phyloP scores from a whole-genome alignment of 768 basidiomycete genomes.

The Epithele typhae region DNA sequence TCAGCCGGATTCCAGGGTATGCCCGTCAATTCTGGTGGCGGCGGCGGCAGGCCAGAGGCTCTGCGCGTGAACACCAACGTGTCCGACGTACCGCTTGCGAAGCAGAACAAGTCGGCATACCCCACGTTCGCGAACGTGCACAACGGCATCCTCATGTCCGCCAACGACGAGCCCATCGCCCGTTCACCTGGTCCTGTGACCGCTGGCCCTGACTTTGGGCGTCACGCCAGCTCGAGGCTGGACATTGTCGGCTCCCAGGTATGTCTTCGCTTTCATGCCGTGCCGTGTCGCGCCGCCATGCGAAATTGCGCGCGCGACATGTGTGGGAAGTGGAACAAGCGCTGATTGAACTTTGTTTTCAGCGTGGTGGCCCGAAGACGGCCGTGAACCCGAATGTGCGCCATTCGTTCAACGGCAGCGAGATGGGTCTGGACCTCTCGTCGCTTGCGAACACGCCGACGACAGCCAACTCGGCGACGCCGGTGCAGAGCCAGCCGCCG shows the following conservation, averaged over 20 bases:
- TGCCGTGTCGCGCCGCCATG: neutral
- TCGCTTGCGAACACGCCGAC: slow-evolving; percentile 52
- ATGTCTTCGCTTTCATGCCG: slow-evolving; percentile 22
- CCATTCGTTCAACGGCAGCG: slow-evolving; percentile 75
- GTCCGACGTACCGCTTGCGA: slow-evolving; percentile 45
- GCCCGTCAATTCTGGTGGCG: neutral
- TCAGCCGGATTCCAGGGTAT: slow-evolving; percentile 35
- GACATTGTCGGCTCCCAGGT: slow-evolving; percentile 75
- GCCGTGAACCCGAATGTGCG: slow-evolving; percentile 47
- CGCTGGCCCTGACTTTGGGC: slow-evolving; percentile 80
- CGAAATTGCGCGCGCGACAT: too few species aligned
- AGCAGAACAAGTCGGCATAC: slow-evolving; percentile 85
- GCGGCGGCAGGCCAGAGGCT: slow-evolving; percentile 55
- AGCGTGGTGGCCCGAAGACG: slow-evolving; percentile 43
- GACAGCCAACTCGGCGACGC: slow-evolving; percentile 23
- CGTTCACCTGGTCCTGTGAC: slow-evolving; percentile 80
- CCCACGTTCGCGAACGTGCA: slow-evolving; percentile 46
- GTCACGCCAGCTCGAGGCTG: slow-evolving; percentile 64
- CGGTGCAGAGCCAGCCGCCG: slow-evolving; percentile 13
- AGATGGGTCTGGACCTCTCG: slow-evolving; percentile 55
- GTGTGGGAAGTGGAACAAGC: too few species aligned
- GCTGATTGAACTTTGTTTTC: slow-evolving; percentile 16
- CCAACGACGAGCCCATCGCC: slow-evolving; percentile 53
- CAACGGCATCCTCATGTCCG: slow-evolving; percentile 53
- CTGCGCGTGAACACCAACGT: slow-evolving; percentile 73